Conservation (phyloP, 148 eudicot species). For the Chenopodium formosanum region DNA sequence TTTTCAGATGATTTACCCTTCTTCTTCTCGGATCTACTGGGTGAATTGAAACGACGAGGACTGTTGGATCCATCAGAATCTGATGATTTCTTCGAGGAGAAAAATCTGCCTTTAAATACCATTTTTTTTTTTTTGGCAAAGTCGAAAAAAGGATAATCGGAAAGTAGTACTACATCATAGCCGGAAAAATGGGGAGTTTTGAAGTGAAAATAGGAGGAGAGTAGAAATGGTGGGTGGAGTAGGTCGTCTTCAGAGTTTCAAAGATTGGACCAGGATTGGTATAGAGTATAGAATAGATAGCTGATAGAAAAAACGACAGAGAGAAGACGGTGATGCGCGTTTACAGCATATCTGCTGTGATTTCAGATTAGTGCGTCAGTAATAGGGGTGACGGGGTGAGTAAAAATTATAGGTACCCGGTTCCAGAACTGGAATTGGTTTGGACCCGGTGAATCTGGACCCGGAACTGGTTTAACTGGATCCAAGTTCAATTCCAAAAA, state of each 20-base stretch:
- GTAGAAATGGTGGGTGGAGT: not conserved
- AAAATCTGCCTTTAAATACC: conserved; percentile 97
- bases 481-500: too few species aligned
- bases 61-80: conserved; percentile 60
- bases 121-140: conserved; percentile 25
- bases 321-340: conserved; percentile 1
- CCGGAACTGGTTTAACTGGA: too few species aligned
- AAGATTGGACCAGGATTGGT: not conserved
- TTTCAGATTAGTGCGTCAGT: too few species aligned
- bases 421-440: too few species aligned
- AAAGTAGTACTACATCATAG: not conserved
- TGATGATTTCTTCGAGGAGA: conserved; percentile 83
- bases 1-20: conserved; percentile 39
- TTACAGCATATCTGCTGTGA: not conserved
- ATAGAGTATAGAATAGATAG: not conserved
- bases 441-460: too few species aligned
- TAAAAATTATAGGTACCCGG: too few species aligned
- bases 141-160: too few species aligned
- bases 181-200: not conserved
- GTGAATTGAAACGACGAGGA: conserved; percentile 76
- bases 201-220: not conserved
- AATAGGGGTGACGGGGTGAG: too few species aligned
- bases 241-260: conserved; percentile 1
- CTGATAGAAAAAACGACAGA: not conserved
- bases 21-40: conserved; percentile 73